Conservation (phyloP, 148 eudicot species). For the Bassia scoparia region DNA sequence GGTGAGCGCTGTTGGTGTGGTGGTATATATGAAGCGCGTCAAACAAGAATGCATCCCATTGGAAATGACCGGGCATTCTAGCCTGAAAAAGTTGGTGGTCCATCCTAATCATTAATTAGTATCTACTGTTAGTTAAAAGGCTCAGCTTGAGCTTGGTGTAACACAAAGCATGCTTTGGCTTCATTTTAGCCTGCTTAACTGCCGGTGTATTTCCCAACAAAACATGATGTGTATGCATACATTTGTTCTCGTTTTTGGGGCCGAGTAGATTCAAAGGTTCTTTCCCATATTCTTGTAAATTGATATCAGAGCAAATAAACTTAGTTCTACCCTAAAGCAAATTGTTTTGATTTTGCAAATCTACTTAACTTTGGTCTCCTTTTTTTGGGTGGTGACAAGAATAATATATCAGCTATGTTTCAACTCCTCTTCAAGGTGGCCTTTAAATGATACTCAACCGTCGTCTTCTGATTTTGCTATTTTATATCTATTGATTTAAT, state of each 20-base stretch:
- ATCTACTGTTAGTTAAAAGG: constrained; percentile 2
- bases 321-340: no score
- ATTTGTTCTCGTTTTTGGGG: background rate
- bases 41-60: background rate
- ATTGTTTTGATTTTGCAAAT: no score
- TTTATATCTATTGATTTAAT: no score
- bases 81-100: constrained; percentile 1
- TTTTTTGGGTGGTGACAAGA: no score
- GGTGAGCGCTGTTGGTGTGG: constrained; percentile 51
- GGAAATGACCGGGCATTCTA: background rate
- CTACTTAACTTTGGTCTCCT: no score
- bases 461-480: no score
- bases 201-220: constrained; percentile 10
- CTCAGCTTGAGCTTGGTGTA: constrained; percentile 19
- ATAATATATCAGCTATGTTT: no score
- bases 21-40: constrained; percentile 56
- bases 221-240: background rate
- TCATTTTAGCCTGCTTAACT: constrained; percentile 1
- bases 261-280: background rate
- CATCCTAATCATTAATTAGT: constrained; percentile 12
- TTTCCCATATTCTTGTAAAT: constrained; percentile 24
- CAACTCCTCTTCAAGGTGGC: no score
- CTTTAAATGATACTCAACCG: no score
- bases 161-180: constrained; percentile 16
- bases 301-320: constrained; percentile 5